Evolutionary conservation across 2,329 filamentous ascomycete genomes (phyloP).

Genomic region (Helminthosporium solani): DNA sequence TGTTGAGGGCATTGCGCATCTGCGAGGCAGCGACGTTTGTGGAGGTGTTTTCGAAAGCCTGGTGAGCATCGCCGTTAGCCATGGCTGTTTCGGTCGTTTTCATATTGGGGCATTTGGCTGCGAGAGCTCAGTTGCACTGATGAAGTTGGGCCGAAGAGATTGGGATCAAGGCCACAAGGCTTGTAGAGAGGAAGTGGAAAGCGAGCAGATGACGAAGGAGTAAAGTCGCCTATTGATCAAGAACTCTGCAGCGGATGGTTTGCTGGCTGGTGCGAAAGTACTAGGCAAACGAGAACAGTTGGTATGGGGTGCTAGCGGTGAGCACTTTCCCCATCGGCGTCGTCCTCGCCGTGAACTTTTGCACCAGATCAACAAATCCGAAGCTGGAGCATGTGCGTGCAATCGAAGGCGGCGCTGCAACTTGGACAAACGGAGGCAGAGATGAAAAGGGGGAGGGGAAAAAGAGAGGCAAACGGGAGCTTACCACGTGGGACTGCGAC

Average conservation of each 20-base stretch:
- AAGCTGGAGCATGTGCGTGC: no score
- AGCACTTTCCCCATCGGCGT: not conserved
- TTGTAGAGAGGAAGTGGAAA: not conserved
- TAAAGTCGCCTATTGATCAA: not conserved
- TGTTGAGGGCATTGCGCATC: constrained; percentile 97
- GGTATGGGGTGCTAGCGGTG: not conserved
- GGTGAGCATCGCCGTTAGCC: constrained; percentile 14
- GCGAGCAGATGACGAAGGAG: not conserved
- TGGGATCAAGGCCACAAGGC: no score
- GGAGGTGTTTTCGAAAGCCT: constrained; percentile 99
- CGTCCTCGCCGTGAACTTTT: not conserved
- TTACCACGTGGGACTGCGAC: constrained; percentile 81
- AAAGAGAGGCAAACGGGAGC: constrained; percentile 41
- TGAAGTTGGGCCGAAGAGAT: no score
- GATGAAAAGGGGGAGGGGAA: not conserved
- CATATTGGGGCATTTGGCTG: constrained; percentile 1
- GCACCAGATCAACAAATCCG: not conserved
- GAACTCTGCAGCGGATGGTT: not conserved
- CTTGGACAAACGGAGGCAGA: not conserved
- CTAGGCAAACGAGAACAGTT: not conserved
- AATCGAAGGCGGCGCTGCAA: no score
- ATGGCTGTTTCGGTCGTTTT: not conserved
- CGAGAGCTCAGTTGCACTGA: not conserved
- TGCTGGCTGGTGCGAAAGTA: not conserved
- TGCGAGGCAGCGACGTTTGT: constrained; percentile 97